These are phyloP conservation scores for Candida argentea DNA, from an alignment of 805 yeast species.

Conservation along the genomic window DNA sequence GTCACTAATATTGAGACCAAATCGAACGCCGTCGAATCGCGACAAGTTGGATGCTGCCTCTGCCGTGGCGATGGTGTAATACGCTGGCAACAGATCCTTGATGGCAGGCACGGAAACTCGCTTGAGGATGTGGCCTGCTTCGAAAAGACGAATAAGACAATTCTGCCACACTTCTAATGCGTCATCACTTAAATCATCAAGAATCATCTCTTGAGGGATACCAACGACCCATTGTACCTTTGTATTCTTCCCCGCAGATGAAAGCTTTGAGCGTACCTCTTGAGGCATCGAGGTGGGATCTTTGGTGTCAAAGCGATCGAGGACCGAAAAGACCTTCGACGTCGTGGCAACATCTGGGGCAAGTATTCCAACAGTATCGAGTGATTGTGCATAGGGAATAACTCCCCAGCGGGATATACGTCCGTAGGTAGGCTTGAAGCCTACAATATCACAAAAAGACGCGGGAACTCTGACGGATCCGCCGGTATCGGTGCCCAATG, in stretches of 20 bases:
- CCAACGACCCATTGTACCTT: constrained; percentile 54
- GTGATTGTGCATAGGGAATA: constrained; percentile 82
- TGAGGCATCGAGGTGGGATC: constrained; percentile 67
- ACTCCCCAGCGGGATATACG: constrained; percentile 89
- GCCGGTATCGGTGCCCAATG: constrained; percentile 95
- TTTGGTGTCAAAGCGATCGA: constrained; percentile 54
- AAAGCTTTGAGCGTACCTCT: constrained; percentile 17
- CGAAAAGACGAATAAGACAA: constrained; percentile 33
- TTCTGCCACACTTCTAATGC: constrained; percentile 39
- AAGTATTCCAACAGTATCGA: constrained; percentile 89
- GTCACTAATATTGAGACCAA: constrained; percentile 43
- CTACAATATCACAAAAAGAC: constrained; percentile 70
- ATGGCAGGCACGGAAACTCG: constrained; percentile 67
- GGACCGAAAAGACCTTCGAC: constrained; percentile 37
- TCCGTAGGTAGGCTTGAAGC: constrained; percentile 93
- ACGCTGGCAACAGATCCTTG: constrained; percentile 59
- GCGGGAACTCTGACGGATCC: constrained; percentile 94
- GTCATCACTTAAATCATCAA: constrained; percentile 41
- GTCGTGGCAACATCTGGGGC: constrained; percentile 39
- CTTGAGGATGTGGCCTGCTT: constrained; percentile 41
- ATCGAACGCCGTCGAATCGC: constrained; percentile 83
- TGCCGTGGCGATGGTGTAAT: constrained; percentile 82
- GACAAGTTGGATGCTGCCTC: constrained; percentile 92
- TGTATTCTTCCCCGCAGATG: not conserved
- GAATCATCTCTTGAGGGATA: constrained; percentile 55